Evolutionary conservation across 148 eudicot genomes (phyloP), one percentile per base, ranked within the genome.

Genomic region (Nepenthes gracilis): DNA sequence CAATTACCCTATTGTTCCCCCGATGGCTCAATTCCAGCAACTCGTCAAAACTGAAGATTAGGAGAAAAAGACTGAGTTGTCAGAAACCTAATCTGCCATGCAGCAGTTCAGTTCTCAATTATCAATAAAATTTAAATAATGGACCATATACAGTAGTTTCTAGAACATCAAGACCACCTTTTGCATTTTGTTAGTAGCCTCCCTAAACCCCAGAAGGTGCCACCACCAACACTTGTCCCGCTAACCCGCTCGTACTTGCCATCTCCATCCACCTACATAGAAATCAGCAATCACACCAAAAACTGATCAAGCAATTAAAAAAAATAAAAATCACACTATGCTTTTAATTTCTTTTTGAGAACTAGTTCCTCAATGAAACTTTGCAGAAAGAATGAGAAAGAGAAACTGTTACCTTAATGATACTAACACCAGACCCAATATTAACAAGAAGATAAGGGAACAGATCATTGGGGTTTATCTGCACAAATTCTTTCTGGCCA

Each of bases 171-270:
- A 54, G 51, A 67, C 62, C n/a, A 91, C 97, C 92, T 91, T 68
- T 83, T 80, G 78, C 95, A 87, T 65, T 85, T 85, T 40, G 95
- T 91, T 63, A 91, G 67, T 62, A 91, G 91, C 71, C 67, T 77
- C 64, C 97, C 97, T 67, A 91, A 48, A 60, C 97, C 97, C 89
- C 68, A 85, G 72, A 91, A 87, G 36, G 97, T 91, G 55, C 97
- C 97, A 62, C 97, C 97, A 51, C 95, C 97, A 55, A 87, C 79
- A 69, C 90, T 91, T 58, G 97, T 87, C 70, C 97, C 97, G 64
- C 97, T 91, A 61, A 91, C 92, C 64, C 95, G 80, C 76, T 87
- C 83, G 75, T 70, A 85, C 62, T 81, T 76, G 32, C 83, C 81
- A 70, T 87, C 89, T 69, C 97, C 89, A 64, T 91, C 95, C 58